Base-by-base conservation (phyloP, 805 yeast species). In the Ogataea chonburiensis region DNA sequence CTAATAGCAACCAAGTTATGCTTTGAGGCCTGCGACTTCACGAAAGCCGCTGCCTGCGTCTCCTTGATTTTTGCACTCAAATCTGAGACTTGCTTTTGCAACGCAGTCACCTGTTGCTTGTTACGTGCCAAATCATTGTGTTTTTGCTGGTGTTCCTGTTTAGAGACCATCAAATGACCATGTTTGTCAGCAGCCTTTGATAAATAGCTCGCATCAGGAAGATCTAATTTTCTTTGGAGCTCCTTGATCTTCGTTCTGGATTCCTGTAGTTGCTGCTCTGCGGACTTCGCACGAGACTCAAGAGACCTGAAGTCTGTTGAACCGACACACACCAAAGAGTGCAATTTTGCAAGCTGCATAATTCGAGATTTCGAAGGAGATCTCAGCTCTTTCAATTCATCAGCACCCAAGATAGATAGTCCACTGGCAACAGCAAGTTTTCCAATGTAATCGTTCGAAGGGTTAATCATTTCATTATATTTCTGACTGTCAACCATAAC, bases 381-480 rank as follows among this genome's bases (percentile, higher is more conserved):
- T 13, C 43, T 30, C 24, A 54, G 25, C 8, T 29, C 26, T n/a
- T 43, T 34, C 22, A 43, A 30, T 16, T 49, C 52, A 10, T 37
- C 41, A 13, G 35, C 37, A 9, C 53, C 34, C 7, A 56, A 14
- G 2, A 47, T 38, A 7, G 44, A 33, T 20, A 50, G 31, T 10
- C 60, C 63, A 12, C 41, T 32, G 5, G 34, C 28, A 4, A 49
- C 44, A 0, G 71, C 67, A 31, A 56, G 52, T 12, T 56, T 56
- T 18, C 55, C 44, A n/a, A 71, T 42, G 24, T 55, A 54, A 0
- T 61, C 64, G 4, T 44, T 18, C 2, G 63, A 44, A 10, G 59
- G 57, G 4, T 28, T 25, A 2, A 15, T 18, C 6, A 48, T 22
- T 5, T 30, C 23, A 5, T 23, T 18, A 17, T 43, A 48, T 9